Evolutionary conservation across 2,329 filamentous ascomycete species (phyloP).

Genomic region (Monilinia vaccinii-corymbosi): DNA sequence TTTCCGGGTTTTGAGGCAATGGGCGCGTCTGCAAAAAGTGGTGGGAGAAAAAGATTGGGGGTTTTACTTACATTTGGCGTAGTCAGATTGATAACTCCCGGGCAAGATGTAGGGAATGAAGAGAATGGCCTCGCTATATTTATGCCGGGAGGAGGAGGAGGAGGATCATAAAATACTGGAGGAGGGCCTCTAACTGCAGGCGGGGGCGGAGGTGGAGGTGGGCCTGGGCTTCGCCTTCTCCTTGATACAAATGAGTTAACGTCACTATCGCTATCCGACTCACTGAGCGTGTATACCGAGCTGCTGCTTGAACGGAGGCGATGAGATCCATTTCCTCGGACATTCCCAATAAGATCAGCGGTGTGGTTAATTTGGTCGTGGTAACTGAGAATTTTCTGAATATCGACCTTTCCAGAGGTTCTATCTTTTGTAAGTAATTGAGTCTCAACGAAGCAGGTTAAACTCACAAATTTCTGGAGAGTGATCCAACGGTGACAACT

Average conservation of each 20-base stretch:
- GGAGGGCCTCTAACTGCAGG: background rate
- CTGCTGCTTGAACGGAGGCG: constrained; percentile 3
- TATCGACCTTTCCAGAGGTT: constrained; percentile 16
- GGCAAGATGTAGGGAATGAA: background rate
- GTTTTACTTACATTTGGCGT: background rate
- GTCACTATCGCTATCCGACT: constrained; percentile 11
- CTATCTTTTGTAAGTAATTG: constrained; percentile 11
- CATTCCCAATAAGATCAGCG: constrained; percentile 16
- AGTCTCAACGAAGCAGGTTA: background rate
- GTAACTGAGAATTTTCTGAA: constrained; percentile 18
- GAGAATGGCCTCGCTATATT: too few species aligned
- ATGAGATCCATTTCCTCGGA: background rate
- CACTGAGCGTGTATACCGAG: constrained; percentile 6
- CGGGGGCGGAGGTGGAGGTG: background rate
- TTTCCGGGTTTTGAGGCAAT: background rate
- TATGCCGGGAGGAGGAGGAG: background rate
- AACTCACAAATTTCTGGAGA: constrained; percentile 20
- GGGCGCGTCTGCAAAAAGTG: background rate
- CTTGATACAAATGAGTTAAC: constrained; percentile 6
- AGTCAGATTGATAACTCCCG: background rate
- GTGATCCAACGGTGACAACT: constrained; percentile 16
- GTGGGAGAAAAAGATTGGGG: background rate
- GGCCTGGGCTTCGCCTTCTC: background rate
- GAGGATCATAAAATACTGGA: background rate
- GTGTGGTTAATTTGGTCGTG: constrained; percentile 20